Base-by-base conservation (phyloP, 2,329 filamentous ascomycete species). In the Mycocentrospora acerina region DNA sequence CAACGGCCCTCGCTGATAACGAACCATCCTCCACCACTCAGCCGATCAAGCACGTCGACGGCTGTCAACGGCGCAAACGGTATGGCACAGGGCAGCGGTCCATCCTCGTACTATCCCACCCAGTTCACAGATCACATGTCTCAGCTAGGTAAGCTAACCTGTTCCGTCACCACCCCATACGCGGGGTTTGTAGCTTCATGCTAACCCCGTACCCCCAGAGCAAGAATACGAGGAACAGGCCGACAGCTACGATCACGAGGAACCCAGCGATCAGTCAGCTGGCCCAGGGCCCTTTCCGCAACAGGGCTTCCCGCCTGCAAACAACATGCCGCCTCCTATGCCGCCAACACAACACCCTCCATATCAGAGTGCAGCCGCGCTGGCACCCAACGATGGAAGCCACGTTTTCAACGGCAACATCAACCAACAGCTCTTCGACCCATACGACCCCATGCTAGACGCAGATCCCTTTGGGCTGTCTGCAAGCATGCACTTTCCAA, bases 101-200 rank as follows among this genome's bases (percentile, higher is more conserved):
- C 76, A 27, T 70, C 74, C 13, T 68, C 71, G 36, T 95, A 86
- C 70, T 96, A 95, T 64, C 83, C 87, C 33, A 86, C 88, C 41
- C 86, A 88, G 13, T 96, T 95, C 71, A 89, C 94, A 64, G 93
- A 87, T 67, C 91, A 96, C 68, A 90, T 94, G 70, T 88, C 94
- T 70, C 89, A 95, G 76, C 82, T 97, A 69, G 91, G 91, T 86
- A 89, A 87, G 90, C 77, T 78, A 62, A 78, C 76, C 74, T 59
- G 69, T 71, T 71, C 69, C 62, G 76, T 67, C 60, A 32, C 37
- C 59, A 65, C 64, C 57, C 71, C 62, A 50, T 57, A 61, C 76
- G 77, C 74, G 77, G 79, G 72, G 75, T 80, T 66, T 82, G 77
- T 78, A 76, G 76, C 82, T 76, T 78, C 81, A 82, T 77, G 73